phyloP scores from a whole-genome alignment of 2,329 filamentous ascomycete species.

The Colletotrichum higginsianum region DNA sequence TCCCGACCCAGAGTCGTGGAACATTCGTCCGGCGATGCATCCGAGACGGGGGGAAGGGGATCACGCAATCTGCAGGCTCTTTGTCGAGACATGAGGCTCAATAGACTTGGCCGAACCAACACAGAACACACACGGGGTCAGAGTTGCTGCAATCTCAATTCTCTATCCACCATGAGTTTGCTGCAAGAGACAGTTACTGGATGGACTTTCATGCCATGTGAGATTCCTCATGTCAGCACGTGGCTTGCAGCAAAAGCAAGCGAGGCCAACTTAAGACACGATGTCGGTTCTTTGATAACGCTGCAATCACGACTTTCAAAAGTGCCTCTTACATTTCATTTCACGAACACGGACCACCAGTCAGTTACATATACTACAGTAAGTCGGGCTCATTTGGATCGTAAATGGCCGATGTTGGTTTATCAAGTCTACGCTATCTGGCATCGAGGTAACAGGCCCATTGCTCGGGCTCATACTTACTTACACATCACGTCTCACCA shows the following conservation, averaged over 20 bases:
- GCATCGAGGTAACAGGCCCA: too few relatives aligned
- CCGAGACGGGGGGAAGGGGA: constrained; percentile 1
- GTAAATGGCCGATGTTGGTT: too few relatives aligned
- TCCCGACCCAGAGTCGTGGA: constrained; percentile 9
- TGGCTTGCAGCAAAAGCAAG: background rate
- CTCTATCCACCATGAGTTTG: too few relatives aligned
- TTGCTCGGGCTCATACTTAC: too few relatives aligned
- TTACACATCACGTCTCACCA: too few relatives aligned
- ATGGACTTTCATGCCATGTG: background rate
- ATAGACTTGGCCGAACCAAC: background rate
- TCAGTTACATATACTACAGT: background rate
- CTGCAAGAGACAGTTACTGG: too few relatives aligned
- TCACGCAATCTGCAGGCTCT: constrained; percentile 29
- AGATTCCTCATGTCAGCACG: background rate
- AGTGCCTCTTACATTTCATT: constrained; percentile 20
- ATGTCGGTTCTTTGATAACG: background rate
- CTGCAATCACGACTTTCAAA: background rate
- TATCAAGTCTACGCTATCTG: too few relatives aligned
- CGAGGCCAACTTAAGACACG: background rate
- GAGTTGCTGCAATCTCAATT: background rate
- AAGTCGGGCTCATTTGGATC: too few relatives aligned
- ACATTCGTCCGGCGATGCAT: constrained; percentile 11
- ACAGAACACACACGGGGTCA: too few relatives aligned
- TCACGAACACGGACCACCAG: background rate
- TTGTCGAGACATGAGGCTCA: constrained; percentile 13